Evolutionary conservation across 768 basidiomycete genomes (phyloP).

Genomic region (Leccinum imitatum): DNA sequence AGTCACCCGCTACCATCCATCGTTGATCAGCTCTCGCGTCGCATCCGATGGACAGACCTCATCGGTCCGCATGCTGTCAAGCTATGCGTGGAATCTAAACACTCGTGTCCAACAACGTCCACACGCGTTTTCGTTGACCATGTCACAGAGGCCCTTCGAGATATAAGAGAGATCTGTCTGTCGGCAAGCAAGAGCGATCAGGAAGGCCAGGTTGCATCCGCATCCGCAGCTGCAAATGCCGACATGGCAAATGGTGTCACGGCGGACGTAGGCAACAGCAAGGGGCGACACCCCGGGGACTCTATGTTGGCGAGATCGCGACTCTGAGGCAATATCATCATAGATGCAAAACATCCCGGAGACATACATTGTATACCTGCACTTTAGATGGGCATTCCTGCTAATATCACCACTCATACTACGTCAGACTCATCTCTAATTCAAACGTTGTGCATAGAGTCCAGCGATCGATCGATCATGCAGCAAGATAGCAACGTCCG

Average conservation of each 20-base stretch:
- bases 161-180: slow-evolving; percentile 63
- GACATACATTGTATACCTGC: background rate
- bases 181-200: slow-evolving; percentile 7
- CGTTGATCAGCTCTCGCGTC: background rate
- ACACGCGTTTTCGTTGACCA: slow-evolving; percentile 65
- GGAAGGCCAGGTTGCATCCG: slow-evolving; percentile 2
- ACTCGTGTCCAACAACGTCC: slow-evolving; percentile 67
- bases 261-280: background rate
- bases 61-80: slow-evolving; percentile 77
- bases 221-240: background rate
- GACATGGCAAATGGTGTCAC: background rate
- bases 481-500: background rate
- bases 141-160: slow-evolving; percentile 58
- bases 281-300: background rate
- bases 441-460: background rate
- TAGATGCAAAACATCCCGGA: background rate
- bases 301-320: slow-evolving; percentile 15
- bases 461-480: too few species aligned
- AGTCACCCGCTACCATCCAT: background rate
- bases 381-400: background rate
- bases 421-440: background rate
- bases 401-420: slow-evolving; percentile 13
- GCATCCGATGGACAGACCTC: slow-evolving; percentile 54
- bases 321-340: slow-evolving; percentile 12
- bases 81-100: slow-evolving; percentile 93